Base-by-base conservation (phyloP, 192 early-diverging fungal genomes). In the Rhizoclosmatium sp. region DNA sequence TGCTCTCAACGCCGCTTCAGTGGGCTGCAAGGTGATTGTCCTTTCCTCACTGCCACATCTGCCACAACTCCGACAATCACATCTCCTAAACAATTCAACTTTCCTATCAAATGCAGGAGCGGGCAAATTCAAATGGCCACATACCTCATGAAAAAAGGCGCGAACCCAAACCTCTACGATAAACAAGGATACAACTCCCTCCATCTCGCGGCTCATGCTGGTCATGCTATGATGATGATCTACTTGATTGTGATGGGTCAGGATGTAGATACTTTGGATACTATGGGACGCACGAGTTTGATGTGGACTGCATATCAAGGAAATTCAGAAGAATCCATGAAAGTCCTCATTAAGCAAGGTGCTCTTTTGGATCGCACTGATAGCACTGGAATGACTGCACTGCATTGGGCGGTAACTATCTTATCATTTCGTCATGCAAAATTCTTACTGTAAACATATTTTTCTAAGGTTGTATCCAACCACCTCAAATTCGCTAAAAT, bases 251-350 rank as follows among this genome's bases (percentile, higher is more conserved):
- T 89, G 71, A 82, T 88, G 3, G 94, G 90, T 2, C 88, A 93
- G 78, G 92, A 92, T 65, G 87, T 95, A 3, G 94, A 99, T 78
- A 65, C 81, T 0, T 80, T 84, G 3, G 98, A 99, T 73, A 82
- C 86, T 2, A 86, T 94, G 65, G 92, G 92, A 42, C 90, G 95
- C 46, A 99, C 98, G 12, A 87, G 94, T 59, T 85, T 99, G 40
- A 97, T 98, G 94, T 99, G 98, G 98, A 92, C 94, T 1, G 92
- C 93, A 0, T 98, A 97, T 80, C 93, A 95, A 81, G 93, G 92
- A 1, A 93, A 94, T 81, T 87, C 91, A 45, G 73, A 90, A 9
- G 86, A 87, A 39, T 88, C 90, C 42, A 86, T 95, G 7, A 88
- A 92, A 62, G 84, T 93, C 46, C 83, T 98, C 42, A 69, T 98